Evolutionary conservation across 805 yeast genomes (phyloP).

Genomic region (Saccharomycopsis babjevae): DNA sequence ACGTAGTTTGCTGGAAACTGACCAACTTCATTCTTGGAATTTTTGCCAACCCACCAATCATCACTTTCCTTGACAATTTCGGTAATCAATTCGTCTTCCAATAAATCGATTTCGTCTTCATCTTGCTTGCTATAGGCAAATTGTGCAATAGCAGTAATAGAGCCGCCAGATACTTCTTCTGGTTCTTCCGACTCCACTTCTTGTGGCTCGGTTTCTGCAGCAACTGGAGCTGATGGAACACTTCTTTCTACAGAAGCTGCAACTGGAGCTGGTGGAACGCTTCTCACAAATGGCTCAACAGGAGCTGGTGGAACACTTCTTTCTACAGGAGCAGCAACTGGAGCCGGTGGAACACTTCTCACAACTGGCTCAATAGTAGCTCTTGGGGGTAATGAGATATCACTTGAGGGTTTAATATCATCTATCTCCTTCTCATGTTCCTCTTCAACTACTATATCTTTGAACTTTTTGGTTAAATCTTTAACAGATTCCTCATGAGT

Average conservation of each 20-base stretch:
- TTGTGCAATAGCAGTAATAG: conserved; percentile 57
- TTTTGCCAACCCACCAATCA: conserved; percentile 43
- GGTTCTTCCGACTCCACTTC: conserved; percentile 23
- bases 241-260: conserved; percentile 12
- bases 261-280: conserved; percentile 23
- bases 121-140: conserved; percentile 73
- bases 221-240: conserved; percentile 21
- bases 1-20: conserved; percentile 40
- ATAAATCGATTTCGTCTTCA: conserved; percentile 61
- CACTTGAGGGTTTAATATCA: conserved; percentile 21
- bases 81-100: conserved; percentile 56
- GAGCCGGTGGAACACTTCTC: conserved; percentile 23
- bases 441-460: conserved; percentile 23
- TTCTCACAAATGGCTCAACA: conserved; percentile 19
- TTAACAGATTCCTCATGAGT: conserved; percentile 9
- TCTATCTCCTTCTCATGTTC: conserved; percentile 21
- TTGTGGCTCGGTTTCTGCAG: conserved; percentile 19
- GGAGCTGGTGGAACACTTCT: conserved; percentile 21
- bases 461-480: conserved; percentile 17
- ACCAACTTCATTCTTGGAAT: conserved; percentile 32
- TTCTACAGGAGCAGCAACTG: conserved; percentile 17
- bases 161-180: conserved; percentile 18
- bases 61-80: conserved; percentile 49
- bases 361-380: conserved; percentile 6
- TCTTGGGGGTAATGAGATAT: conserved; percentile 12